Conservation (phyloP, 2,329 filamentous ascomycete species). For the Xylariales sp. region DNA sequence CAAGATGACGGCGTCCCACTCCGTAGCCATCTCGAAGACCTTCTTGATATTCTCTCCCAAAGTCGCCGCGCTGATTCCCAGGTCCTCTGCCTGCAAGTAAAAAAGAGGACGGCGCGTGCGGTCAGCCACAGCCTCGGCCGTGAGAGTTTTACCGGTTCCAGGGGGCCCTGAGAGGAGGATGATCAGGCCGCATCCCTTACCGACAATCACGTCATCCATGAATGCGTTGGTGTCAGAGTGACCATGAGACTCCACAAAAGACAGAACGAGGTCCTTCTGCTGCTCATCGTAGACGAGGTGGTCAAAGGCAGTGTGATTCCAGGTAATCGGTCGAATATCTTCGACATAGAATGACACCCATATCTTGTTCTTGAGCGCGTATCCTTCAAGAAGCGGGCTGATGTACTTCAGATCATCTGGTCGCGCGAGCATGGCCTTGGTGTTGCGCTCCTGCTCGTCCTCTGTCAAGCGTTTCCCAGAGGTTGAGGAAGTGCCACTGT, state of each 20-base stretch:
- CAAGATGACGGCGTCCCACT: conserved; percentile 31
- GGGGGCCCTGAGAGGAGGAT: conserved; percentile 39
- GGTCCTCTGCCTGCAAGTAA: conserved; percentile 22
- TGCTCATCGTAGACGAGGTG: neutral
- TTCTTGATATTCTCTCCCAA: conserved; percentile 16
- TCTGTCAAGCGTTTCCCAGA: too few relatives aligned
- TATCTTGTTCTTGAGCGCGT: too few relatives aligned
- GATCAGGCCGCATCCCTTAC: conserved; percentile 32
- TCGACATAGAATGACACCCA: too few relatives aligned
- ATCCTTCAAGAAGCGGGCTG: too few relatives aligned
- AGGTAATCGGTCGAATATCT: too few relatives aligned
- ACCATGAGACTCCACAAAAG: neutral
- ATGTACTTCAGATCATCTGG: too few relatives aligned
- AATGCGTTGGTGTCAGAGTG: too few relatives aligned
- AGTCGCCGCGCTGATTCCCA: conserved; percentile 18
- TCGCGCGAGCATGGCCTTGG: too few relatives aligned
- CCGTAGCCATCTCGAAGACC: conserved; percentile 33
- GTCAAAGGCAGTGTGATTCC: too few relatives aligned
- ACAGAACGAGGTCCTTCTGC: neutral
- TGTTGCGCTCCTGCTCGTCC: too few relatives aligned
- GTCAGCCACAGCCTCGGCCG: conserved; percentile 32
- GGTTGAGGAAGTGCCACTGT: too few relatives aligned
- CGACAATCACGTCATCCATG: conserved; percentile 11
- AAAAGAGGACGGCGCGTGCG: conserved; percentile 26
- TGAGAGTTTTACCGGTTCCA: conserved; percentile 35